Conservation (phyloP, 257 asterid genomes). For the Salvia miltiorrhiza region DNA sequence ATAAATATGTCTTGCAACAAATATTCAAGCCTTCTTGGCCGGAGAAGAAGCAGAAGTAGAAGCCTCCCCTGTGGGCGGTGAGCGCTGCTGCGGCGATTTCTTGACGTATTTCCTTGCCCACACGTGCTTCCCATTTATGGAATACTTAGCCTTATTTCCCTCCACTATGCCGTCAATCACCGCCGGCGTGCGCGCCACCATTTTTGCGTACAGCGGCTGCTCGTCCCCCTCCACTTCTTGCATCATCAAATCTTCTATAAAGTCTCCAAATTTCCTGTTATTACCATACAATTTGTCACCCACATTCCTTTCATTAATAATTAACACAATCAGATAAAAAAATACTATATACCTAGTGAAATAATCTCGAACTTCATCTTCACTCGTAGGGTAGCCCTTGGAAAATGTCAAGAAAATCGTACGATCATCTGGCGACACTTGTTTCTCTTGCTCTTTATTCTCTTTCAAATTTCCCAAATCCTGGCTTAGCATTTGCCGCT, state of each 20-base stretch:
- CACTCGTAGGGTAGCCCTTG: slow-evolving; percentile 58
- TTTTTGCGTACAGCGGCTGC: slow-evolving; percentile 60
- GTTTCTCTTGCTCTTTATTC: slow-evolving; percentile 11
- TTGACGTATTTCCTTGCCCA: slow-evolving; percentile 70
- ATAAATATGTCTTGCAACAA: too few species aligned
- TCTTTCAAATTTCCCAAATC: slow-evolving; percentile 27
- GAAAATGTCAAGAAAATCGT: slow-evolving; percentile 78
- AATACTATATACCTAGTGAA: slow-evolving; percentile 46
- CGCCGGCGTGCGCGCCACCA: slow-evolving; percentile 39
- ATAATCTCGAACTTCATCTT: slow-evolving; percentile 51
- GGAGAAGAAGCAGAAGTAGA: background rate
- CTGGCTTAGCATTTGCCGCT: background rate
- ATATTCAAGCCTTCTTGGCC: background rate
- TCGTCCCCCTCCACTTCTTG: slow-evolving; percentile 57
- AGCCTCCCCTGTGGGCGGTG: slow-evolving; percentile 19
- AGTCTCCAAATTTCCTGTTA: slow-evolving; percentile 77
- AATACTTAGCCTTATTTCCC: slow-evolving; percentile 55
- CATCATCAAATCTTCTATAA: slow-evolving; percentile 57
- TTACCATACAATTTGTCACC: background rate
- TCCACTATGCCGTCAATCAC: slow-evolving; percentile 37
- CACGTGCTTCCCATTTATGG: slow-evolving; percentile 79
- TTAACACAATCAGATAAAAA: too few species aligned
- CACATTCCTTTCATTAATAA: background rate
- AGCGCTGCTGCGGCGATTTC: slow-evolving; percentile 22
- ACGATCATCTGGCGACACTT: slow-evolving; percentile 48